Conservation (phyloP, 208 protist genomes). For the Acanthamoeba sp. region DNA sequence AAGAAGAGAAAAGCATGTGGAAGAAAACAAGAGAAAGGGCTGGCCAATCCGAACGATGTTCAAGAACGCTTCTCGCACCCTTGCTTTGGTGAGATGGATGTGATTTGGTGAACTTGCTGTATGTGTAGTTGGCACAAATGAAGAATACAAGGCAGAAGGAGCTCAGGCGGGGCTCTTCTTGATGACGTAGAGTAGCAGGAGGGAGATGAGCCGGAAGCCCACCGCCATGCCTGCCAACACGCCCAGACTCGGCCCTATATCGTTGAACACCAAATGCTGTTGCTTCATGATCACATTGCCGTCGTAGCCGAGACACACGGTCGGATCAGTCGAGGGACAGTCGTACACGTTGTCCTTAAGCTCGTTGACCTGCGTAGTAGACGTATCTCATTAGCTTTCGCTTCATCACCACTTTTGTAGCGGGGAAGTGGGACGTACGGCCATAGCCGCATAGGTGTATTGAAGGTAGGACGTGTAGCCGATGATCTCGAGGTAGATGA, state of each 20-base stretch:
- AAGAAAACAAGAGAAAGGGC: no score
- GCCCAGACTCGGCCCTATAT: neutral
- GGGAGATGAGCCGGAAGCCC: conserved; percentile 15
- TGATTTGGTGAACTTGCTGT: no score
- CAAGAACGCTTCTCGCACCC: no score
- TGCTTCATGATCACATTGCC: conserved; percentile 9
- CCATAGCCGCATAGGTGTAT: conserved; percentile 43
- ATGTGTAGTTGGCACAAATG: no score
- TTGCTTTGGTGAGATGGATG: no score
- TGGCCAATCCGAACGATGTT: no score
- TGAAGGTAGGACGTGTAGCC: conserved; percentile 34
- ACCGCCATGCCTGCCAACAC: neutral
- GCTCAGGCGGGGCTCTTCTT: neutral
- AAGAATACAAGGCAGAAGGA: no score
- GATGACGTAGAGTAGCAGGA: conserved; percentile 30
- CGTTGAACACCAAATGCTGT: neutral
- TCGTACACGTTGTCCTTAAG: conserved; percentile 58
- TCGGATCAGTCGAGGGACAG: neutral
- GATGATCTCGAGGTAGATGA: conserved; percentile 53
- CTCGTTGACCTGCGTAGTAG: neutral
- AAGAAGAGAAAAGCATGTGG: no score
- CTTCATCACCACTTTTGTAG: neutral
- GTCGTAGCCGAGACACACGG: neutral
- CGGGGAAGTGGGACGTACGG: neutral
- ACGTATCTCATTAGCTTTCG: neutral